Conservation (phyloP, 139 green algal genomes). For the Volvox africanus region DNA sequence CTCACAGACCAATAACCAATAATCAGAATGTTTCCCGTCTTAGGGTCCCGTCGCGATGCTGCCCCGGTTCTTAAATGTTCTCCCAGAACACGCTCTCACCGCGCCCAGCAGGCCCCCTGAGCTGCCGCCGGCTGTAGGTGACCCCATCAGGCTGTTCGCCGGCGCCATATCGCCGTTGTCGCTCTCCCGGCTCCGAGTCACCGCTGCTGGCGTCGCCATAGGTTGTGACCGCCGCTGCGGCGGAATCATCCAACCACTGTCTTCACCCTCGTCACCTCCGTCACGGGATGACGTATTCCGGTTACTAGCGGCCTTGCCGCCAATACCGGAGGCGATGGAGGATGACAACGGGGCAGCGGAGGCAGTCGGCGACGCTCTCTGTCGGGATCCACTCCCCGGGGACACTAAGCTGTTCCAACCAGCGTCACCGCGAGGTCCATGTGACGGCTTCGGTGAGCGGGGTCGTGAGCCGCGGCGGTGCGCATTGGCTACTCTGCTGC, state of each 20-base stretch:
- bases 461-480: background rate
- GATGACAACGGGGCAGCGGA: too few relatives aligned
- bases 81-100: too few relatives aligned
- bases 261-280: background rate
- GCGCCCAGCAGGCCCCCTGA: conserved; percentile 30
- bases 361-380: background rate
- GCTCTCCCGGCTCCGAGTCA: background rate
- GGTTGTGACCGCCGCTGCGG: background rate
- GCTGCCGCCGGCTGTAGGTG: background rate
- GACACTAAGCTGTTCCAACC: background rate
- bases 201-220: background rate
- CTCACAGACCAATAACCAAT: too few relatives aligned
- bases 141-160: conserved; percentile 41
- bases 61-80: too few relatives aligned
- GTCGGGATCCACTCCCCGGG: too few relatives aligned
- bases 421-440: background rate
- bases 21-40: too few relatives aligned
- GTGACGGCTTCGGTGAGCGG: background rate
- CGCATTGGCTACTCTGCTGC: background rate
- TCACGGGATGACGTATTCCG: background rate
- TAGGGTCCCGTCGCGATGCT: too few relatives aligned
- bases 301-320: background rate
- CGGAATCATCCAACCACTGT: conserved; percentile 10
- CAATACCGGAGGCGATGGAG: background rate
- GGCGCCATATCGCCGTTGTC: background rate